These are phyloP conservation scores for Xylogone sp. DNA, from an alignment of 2,329 filamentous ascomycete genomes.

Conservation along the genomic window DNA sequence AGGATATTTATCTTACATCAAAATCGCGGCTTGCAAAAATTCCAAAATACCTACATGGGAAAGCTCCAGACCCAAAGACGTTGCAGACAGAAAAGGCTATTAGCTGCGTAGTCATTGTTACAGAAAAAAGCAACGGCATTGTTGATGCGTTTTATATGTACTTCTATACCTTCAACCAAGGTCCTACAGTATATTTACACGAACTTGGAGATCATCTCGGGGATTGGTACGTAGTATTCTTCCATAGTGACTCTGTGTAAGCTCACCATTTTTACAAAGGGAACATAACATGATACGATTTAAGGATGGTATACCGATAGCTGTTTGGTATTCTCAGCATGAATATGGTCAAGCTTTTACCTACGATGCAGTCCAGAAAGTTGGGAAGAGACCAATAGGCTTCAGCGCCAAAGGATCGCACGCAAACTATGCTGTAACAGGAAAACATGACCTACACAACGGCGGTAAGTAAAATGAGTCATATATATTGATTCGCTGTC, in stretches of 20 bases:
- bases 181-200: conserved; percentile 13
- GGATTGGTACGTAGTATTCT: conserved; percentile 41
- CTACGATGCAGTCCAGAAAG: conserved; percentile 83
- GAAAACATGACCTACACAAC: conserved; percentile 58
- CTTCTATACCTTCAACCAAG: conserved; percentile 24
- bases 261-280: conserved; percentile 6
- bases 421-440: conserved; percentile 65
- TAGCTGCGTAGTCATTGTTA: conserved; percentile 65
- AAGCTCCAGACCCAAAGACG: conserved; percentile 41
- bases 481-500: too few relatives aligned
- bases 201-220: conserved; percentile 46
- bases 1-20: conserved; percentile 43
- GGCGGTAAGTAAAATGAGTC: conserved; percentile 56
- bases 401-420: conserved; percentile 67
- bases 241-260: background rate
- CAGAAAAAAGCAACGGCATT: conserved; percentile 53
- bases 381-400: conserved; percentile 61
- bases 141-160: conserved; percentile 25
- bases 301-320: conserved; percentile 73
- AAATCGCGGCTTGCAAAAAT: conserved; percentile 34
- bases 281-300: conserved; percentile 92
- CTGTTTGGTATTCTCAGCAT: conserved; percentile 88
- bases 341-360: conserved; percentile 82
- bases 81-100: conserved; percentile 38
- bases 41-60: conserved; percentile 44